Percentiles rank a stretch among this genome's conserved stretches.
These are phyloP conservation scores for Nannizzia gypsea DNA, from an alignment of 2,329 filamentous ascomycete genomes.

Conservation along the genomic window DNA sequence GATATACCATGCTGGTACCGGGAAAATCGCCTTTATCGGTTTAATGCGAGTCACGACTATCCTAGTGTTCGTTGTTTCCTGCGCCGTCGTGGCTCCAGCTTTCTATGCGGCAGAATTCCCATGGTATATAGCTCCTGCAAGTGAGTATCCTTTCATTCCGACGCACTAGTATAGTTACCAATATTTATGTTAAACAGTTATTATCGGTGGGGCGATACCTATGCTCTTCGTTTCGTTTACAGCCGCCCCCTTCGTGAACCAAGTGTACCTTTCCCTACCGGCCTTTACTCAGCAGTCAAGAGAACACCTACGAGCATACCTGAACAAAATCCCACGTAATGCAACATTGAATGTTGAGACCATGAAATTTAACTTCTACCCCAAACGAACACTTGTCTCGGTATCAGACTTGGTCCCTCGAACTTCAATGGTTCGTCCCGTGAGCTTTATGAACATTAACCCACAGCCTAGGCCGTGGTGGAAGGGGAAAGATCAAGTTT, in stretches of 20 bases:
- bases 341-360: slow-evolving; percentile 36
- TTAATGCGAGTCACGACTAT: slow-evolving; percentile 60
- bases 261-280: slow-evolving; percentile 59
- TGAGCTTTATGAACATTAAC: slow-evolving; percentile 31
- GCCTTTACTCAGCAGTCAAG: slow-evolving; percentile 51
- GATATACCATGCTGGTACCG: slow-evolving; percentile 64
- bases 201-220: slow-evolving; percentile 51
- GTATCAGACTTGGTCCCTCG: slow-evolving; percentile 31
- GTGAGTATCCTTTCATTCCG: slow-evolving; percentile 21
- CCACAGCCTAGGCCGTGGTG: slow-evolving; percentile 28
- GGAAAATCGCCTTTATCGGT: slow-evolving; percentile 55
- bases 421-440: slow-evolving; percentile 27
- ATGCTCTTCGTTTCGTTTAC: slow-evolving; percentile 53
- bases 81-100: slow-evolving; percentile 50
- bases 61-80: slow-evolving; percentile 56
- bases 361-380: slow-evolving; percentile 35
- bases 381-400: slow-evolving; percentile 31
- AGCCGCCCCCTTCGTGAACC: slow-evolving; percentile 59
- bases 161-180: neutral
- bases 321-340: slow-evolving; percentile 33
- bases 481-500: slow-evolving; percentile 24
- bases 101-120: slow-evolving; percentile 38
- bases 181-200: slow-evolving; percentile 33
- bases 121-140: slow-evolving; percentile 32
- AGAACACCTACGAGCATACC: slow-evolving; percentile 33